Conservation (phyloP, 768 basidiomycete genomes). For the Trametopsis cervina region DNA sequence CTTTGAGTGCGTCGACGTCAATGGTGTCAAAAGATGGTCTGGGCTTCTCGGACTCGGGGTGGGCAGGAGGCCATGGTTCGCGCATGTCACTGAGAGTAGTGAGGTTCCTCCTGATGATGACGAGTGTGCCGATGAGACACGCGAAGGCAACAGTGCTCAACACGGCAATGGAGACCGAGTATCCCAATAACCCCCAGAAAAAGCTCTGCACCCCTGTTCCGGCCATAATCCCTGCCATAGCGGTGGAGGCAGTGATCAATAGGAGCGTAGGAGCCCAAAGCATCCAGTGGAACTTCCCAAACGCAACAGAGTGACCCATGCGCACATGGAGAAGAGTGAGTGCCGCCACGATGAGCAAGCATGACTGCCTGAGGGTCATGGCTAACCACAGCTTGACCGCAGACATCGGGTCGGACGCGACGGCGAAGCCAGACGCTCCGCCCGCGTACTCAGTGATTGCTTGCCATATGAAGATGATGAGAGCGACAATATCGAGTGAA, state of each 20-base stretch:
- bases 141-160: slow-evolving; percentile 47
- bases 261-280: slow-evolving; percentile 60
- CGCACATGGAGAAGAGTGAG: slow-evolving; percentile 67
- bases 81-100: slow-evolving; percentile 41
- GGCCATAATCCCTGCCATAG: slow-evolving; percentile 51
- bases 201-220: slow-evolving; percentile 45
- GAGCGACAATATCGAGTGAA: slow-evolving; percentile 54
- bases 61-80: slow-evolving; percentile 56
- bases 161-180: slow-evolving; percentile 44
- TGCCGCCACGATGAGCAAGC: slow-evolving; percentile 52
- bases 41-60: slow-evolving; percentile 44
- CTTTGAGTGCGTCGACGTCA: slow-evolving; percentile 65
- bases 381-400: slow-evolving; percentile 64
- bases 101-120: slow-evolving; percentile 62
- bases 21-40: slow-evolving; percentile 63
- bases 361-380: slow-evolving; percentile 60
- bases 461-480: slow-evolving; percentile 64
- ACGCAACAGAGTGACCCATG: slow-evolving; percentile 60
- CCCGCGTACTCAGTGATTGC: slow-evolving; percentile 43
- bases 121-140: slow-evolving; percentile 55
- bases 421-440: slow-evolving; percentile 36
- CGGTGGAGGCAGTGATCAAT: slow-evolving; percentile 49
- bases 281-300: slow-evolving; percentile 68
- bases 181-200: slow-evolving; percentile 55
- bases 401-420: slow-evolving; percentile 43